Conservation (phyloP, 345 rosid species). For the Triadica sebifera region DNA sequence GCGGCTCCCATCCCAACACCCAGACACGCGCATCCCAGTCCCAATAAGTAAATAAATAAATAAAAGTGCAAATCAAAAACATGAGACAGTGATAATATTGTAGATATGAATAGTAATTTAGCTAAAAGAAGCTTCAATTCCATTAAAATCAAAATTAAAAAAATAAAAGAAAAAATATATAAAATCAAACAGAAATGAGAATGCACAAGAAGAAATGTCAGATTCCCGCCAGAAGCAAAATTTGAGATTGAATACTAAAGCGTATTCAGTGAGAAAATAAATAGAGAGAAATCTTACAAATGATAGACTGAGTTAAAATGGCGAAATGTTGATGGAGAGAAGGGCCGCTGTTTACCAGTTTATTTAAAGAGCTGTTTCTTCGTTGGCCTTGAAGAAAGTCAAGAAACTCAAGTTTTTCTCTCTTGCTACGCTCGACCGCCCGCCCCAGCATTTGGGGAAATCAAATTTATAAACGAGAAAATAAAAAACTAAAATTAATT, state of each 20-base stretch:
- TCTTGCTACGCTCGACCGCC: too few relatives aligned
- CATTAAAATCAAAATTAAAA: background rate
- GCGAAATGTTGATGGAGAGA: background rate
- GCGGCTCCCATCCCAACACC: background rate
- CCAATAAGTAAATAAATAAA: background rate
- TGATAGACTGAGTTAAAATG: too few relatives aligned
- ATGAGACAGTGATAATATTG: too few relatives aligned
- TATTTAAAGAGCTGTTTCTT: too few relatives aligned
- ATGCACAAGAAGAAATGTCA: background rate
- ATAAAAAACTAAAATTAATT: too few relatives aligned
- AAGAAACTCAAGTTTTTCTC: too few relatives aligned
- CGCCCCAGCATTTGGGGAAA: too few relatives aligned
- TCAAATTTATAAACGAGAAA: too few relatives aligned
- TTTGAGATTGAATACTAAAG: background rate
- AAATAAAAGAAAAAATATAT: background rate
- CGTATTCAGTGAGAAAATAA: background rate
- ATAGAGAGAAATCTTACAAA: constrained; percentile 2
- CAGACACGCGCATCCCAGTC: background rate
- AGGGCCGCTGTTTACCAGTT: background rate
- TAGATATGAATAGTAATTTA: background rate
- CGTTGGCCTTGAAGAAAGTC: background rate
- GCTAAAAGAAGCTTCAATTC: background rate
- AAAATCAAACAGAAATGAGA: background rate
- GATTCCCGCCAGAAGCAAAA: constrained; percentile 18
- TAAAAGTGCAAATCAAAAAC: too few relatives aligned